Evolutionary conservation across 2,329 filamentous ascomycete species (phyloP).

Genomic region (Aspergillus carbonarius): DNA sequence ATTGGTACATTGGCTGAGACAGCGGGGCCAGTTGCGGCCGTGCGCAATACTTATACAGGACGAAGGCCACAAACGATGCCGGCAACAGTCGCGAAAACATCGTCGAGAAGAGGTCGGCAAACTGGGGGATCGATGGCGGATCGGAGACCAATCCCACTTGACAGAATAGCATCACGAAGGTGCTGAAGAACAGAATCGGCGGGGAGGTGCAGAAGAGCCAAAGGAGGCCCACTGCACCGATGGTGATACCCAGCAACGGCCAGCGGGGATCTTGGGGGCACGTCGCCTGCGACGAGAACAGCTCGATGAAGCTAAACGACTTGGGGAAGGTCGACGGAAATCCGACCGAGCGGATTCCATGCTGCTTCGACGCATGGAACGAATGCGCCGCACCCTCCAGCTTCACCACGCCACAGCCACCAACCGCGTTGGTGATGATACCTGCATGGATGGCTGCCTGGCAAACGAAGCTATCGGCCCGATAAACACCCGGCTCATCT

Average conservation of each 20-base stretch:
- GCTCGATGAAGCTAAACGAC: constrained; percentile 73
- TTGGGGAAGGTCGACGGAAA: constrained; percentile 91
- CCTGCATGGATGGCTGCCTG: constrained; percentile 81
- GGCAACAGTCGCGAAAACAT: constrained; percentile 81
- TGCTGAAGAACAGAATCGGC: constrained; percentile 77
- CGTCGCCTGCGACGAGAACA: constrained; percentile 55
- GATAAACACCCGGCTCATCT: constrained; percentile 62
- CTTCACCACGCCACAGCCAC: constrained; percentile 79
- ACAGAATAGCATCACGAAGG: constrained; percentile 81
- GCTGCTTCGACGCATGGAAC: constrained; percentile 63
- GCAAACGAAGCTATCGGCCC: constrained; percentile 87
- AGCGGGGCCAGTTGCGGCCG: constrained; percentile 69
- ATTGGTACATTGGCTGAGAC: constrained; percentile 59
- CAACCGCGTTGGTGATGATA: constrained; percentile 66
- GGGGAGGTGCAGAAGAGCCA: constrained; percentile 80
- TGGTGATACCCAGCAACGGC: constrained; percentile 77
- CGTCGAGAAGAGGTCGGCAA: constrained; percentile 72
- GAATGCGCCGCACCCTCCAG: constrained; percentile 67
- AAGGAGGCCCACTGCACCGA: constrained; percentile 73
- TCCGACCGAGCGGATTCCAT: constrained; percentile 72
- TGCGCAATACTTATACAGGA: constrained; percentile 82
- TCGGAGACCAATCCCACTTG: constrained; percentile 90
- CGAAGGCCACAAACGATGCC: constrained; percentile 81
- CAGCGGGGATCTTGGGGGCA: constrained; percentile 77
- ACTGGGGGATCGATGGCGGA: constrained; percentile 67